These are phyloP conservation scores for Babesia gibsoni DNA, from an alignment of 169 alveolate species.

Conservation along the genomic window DNA sequence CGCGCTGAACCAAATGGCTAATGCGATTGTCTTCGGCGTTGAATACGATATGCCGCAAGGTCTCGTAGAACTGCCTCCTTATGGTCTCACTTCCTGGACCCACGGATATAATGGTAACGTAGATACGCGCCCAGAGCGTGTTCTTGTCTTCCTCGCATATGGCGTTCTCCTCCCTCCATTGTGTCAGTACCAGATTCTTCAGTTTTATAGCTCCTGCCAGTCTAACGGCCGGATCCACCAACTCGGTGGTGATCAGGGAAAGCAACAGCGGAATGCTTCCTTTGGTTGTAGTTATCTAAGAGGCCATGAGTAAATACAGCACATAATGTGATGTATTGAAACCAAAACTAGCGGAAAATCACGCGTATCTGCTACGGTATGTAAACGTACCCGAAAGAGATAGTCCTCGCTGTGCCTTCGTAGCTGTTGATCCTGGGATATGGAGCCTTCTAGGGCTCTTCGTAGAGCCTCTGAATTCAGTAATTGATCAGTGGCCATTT, in stretches of 20 bases:
- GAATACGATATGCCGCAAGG: slow-evolving; percentile 46
- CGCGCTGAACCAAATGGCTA: background rate
- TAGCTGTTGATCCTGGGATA: slow-evolving; percentile 25
- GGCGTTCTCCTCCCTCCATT: slow-evolving; percentile 18
- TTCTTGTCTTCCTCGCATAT: slow-evolving; percentile 23
- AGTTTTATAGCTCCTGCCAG: slow-evolving; percentile 62
- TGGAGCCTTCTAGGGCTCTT: slow-evolving; percentile 55
- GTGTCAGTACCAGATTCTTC: slow-evolving; percentile 40
- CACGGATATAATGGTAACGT: slow-evolving; percentile 30
- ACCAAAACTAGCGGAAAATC: background rate
- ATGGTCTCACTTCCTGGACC: slow-evolving; percentile 30
- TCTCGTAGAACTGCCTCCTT: slow-evolving; percentile 52
- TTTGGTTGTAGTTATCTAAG: slow-evolving; percentile 25
- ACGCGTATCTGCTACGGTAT: background rate
- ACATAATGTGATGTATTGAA: background rate
- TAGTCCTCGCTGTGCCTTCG: slow-evolving; percentile 50
- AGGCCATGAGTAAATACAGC: background rate
- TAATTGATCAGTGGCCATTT: slow-evolving; percentile 47
- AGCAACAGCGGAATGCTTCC: slow-evolving; percentile 49
- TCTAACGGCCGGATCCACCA: slow-evolving; percentile 32
- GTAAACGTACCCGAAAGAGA: slow-evolving; percentile 11
- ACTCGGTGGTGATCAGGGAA: slow-evolving; percentile 27
- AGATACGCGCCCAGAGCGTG: slow-evolving; percentile 39
- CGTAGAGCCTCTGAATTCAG: slow-evolving; percentile 57
- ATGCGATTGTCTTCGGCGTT: slow-evolving; percentile 15